phyloP scores from a whole-genome alignment of 495 filamentous ascomycete genomes.

The Massariosphaeria phaeospora region DNA sequence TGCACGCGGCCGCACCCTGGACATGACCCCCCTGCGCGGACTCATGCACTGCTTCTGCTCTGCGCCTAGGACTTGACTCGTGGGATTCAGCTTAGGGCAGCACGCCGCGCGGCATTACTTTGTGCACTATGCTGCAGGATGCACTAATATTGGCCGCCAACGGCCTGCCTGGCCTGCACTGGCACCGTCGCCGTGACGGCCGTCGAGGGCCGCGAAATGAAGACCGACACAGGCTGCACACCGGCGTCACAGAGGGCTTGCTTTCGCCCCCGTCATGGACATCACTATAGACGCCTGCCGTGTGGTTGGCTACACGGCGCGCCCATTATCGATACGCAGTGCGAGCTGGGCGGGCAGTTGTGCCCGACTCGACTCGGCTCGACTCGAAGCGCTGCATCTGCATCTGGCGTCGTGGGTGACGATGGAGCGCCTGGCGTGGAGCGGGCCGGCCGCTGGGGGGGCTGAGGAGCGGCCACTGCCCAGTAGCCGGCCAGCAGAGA shows the following conservation, averaged over 20 bases:
- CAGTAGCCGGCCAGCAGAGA: too few relatives aligned
- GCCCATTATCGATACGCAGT: background rate
- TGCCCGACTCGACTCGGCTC: too few relatives aligned
- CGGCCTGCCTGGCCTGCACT: constrained; percentile 14
- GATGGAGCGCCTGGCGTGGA: too few relatives aligned
- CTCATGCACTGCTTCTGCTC: constrained; percentile 34
- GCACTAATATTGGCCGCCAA: constrained; percentile 34
- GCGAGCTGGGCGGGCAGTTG: background rate
- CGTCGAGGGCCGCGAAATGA: constrained; percentile 27
- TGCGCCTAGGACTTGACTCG: constrained; percentile 33
- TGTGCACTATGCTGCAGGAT: constrained; percentile 28
- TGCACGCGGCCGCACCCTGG: constrained; percentile 24
- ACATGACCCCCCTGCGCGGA: constrained; percentile 22
- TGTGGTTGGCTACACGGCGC: too few relatives aligned
- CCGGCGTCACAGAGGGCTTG: constrained; percentile 11
- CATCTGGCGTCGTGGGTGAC: too few relatives aligned
- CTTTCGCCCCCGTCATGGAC: too few relatives aligned
- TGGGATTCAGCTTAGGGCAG: constrained; percentile 33
- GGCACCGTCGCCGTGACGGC: background rate
- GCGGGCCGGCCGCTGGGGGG: too few relatives aligned
- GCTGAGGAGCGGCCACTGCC: background rate
- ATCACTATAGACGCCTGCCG: too few relatives aligned
- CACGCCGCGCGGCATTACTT: constrained; percentile 35
- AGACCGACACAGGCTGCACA: constrained; percentile 21
- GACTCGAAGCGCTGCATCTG: too few relatives aligned